Evolutionary conservation across 805 yeast species (phyloP).

Genomic region (Hermanozyma aechmeae): DNA sequence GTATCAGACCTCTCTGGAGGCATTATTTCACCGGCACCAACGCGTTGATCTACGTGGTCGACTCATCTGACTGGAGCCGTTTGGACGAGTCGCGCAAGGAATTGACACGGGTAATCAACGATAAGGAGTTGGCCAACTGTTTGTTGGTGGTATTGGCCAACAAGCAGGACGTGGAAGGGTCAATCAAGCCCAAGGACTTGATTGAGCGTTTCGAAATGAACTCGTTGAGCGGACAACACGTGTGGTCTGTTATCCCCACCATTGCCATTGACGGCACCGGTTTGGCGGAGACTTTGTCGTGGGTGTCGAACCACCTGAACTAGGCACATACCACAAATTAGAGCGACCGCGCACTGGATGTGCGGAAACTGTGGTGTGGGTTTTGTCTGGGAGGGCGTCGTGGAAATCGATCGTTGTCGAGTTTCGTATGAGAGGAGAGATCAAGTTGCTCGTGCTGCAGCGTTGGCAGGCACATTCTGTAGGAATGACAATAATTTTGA

Average conservation of each 20-base stretch:
- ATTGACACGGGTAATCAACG: slow-evolving; percentile 67
- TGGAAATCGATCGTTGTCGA: too few species aligned
- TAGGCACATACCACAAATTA: slow-evolving; percentile 6
- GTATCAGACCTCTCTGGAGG: slow-evolving; percentile 89
- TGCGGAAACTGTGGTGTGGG: too few species aligned
- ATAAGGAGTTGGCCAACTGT: slow-evolving; percentile 73
- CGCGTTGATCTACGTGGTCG: slow-evolving; percentile 86
- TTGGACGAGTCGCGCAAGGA: slow-evolving; percentile 73
- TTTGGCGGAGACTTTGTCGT: slow-evolving; percentile 74
- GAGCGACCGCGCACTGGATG: neutral
- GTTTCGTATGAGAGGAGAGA: too few species aligned
- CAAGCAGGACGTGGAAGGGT: slow-evolving; percentile 69
- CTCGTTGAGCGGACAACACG: slow-evolving; percentile 49
- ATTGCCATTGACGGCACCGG: slow-evolving; percentile 89
- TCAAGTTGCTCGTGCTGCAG: too few species aligned
- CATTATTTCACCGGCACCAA: slow-evolving; percentile 91
- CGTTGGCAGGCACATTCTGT: too few species aligned
- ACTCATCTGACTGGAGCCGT: slow-evolving; percentile 64
- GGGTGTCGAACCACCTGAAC: slow-evolving; percentile 64
- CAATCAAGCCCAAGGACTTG: slow-evolving; percentile 71
- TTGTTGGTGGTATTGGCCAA: slow-evolving; percentile 79
- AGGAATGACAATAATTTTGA: too few species aligned
- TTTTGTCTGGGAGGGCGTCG: too few species aligned
- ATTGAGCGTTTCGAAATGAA: slow-evolving; percentile 63
- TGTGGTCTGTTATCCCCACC: slow-evolving; percentile 89